These are phyloP conservation scores for Aspergillus udagawae DNA, from an alignment of 2,329 filamentous ascomycete genomes.

Conservation along the genomic window DNA sequence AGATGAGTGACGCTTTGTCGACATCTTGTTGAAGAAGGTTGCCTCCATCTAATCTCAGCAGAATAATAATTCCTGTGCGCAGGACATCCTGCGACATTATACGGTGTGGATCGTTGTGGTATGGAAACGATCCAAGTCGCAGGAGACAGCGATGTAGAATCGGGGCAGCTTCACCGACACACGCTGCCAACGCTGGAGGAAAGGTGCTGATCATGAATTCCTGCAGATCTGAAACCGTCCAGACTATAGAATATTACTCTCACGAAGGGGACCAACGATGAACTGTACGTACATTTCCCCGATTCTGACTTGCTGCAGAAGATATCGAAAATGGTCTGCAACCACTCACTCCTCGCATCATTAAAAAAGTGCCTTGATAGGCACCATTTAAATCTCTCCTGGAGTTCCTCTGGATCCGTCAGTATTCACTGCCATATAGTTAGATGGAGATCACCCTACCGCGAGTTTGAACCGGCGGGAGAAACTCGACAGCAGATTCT, in stretches of 20 bases:
- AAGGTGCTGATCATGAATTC: not conserved
- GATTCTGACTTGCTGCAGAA: not conserved
- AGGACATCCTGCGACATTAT: not conserved
- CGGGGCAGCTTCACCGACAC: not conserved
- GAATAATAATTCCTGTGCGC: not conserved
- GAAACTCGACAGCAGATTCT: not conserved
- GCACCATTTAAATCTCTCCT: not conserved
- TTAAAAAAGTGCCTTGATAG: not conserved
- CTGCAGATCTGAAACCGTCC: not conserved
- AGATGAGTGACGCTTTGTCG: not conserved
- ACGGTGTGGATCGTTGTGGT: not conserved
- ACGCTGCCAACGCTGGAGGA: not conserved
- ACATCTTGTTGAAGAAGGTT: not conserved
- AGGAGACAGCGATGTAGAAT: not conserved
- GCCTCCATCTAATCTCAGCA: not conserved
- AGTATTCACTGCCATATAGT: not conserved
- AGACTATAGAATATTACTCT: not conserved
- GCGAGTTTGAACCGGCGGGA: not conserved
- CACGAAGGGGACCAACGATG: too few relatives aligned
- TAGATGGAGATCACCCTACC: not conserved
- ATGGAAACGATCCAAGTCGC: slow-evolving; percentile 1
- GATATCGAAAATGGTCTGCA: not conserved
- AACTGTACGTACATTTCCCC: too few relatives aligned
- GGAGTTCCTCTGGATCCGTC: not conserved
- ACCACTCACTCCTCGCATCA: not conserved